Percentiles rank a stretch among this genome's conserved stretches.
These are phyloP conservation scores for Hibiscus syriacus DNA, from an alignment of 345 rosid species.

Conservation along the genomic window DNA sequence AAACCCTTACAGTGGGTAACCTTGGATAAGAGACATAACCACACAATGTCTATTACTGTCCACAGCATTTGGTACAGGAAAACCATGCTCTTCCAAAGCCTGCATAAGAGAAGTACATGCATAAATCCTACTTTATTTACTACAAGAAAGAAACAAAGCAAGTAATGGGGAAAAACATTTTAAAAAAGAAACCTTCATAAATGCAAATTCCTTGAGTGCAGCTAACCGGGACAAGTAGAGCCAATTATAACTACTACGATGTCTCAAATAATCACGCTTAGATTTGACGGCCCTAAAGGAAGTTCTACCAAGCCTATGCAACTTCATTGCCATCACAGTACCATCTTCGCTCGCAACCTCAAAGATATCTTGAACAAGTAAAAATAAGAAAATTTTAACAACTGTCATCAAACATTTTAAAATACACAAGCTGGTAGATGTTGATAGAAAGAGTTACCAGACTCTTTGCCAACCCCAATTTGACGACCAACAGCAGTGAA, in stretches of 20 bases:
- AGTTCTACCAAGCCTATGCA: constrained; percentile 87
- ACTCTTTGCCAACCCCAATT: constrained; percentile 94
- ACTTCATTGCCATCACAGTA: constrained; percentile 79
- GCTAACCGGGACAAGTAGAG: constrained; percentile 86
- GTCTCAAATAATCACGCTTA: constrained; percentile 93
- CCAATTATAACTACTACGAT: constrained; percentile 81
- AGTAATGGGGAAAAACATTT: background rate
- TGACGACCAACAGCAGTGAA: constrained; percentile 78
- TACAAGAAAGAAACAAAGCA: constrained; percentile 9
- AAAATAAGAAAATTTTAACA: background rate
- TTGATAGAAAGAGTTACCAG: constrained; percentile 38
- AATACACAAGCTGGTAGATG: background rate
- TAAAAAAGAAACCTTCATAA: constrained; percentile 62
- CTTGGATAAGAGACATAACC: constrained; percentile 86
- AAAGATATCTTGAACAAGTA: constrained; percentile 58
- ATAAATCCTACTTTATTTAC: background rate
- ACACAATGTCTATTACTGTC: constrained; percentile 96
- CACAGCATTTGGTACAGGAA: constrained; percentile 85
- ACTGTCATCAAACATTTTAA: background rate
- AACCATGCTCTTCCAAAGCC: constrained; percentile 87
- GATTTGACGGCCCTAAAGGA: constrained; percentile 97
- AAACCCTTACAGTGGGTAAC: constrained; percentile 74
- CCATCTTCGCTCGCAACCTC: constrained; percentile 90
- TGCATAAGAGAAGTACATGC: constrained; percentile 24
- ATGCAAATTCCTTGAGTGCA: constrained; percentile 90